Percentiles rank a stretch among this genome's conserved stretches.
Conservation (phyloP, 148 eudicot genomes). For the Amaranthus palmeri region DNA sequence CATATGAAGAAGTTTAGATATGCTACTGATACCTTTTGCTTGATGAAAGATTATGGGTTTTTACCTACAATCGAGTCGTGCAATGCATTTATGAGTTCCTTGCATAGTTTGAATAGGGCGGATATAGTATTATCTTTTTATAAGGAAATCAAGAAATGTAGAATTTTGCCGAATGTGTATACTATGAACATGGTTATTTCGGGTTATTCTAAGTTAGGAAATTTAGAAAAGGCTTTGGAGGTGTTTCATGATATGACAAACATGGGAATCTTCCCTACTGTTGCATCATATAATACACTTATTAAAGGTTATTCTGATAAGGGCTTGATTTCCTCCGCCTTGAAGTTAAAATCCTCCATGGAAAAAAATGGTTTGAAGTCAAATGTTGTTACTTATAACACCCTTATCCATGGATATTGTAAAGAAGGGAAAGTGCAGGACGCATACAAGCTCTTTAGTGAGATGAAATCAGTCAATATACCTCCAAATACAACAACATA, state of each 20-base stretch:
- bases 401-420: constrained; percentile 68
- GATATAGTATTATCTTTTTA: constrained; percentile 54
- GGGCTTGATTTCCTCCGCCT: constrained; percentile 44
- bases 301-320: constrained; percentile 54
- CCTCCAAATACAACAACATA: constrained; percentile 54
- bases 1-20: constrained; percentile 59
- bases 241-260: constrained; percentile 49
- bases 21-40: constrained; percentile 42
- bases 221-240: constrained; percentile 49
- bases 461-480: constrained; percentile 53
- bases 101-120: constrained; percentile 41
- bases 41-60: constrained; percentile 73
- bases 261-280: constrained; percentile 42
- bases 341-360: constrained; percentile 58
- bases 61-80: constrained; percentile 67
- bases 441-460: constrained; percentile 57
- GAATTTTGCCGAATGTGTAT: constrained; percentile 54
- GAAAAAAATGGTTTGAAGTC: constrained; percentile 51
- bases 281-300: constrained; percentile 48
- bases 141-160: constrained; percentile 35
- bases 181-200: constrained; percentile 64
- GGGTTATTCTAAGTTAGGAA: constrained; percentile 54
- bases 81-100: constrained; percentile 62
- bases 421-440: constrained; percentile 56
- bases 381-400: constrained; percentile 53